Conservation (phyloP, 768 basidiomycete genomes). For the Paxillus rubicundulus region DNA sequence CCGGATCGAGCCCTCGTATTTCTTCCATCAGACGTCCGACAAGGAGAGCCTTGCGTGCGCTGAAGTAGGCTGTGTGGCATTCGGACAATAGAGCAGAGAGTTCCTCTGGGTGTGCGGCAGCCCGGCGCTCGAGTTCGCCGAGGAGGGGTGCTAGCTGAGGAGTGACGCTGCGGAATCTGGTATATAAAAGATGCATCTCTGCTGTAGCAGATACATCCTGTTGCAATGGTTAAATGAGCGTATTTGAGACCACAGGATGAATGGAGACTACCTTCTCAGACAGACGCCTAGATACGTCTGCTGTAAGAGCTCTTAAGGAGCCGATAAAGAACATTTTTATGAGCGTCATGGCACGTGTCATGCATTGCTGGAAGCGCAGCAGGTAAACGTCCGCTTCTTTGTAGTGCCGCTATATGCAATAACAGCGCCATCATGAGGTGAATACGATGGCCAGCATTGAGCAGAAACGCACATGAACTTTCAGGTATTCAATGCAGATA, state of each 20-base stretch:
- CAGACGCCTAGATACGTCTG: constrained; percentile 73
- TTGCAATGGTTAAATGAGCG: constrained; percentile 1
- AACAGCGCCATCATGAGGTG: constrained; percentile 1
- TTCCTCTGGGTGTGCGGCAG: constrained; percentile 76
- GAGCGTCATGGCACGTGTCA: constrained; percentile 96
- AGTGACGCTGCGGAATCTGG: constrained; percentile 77
- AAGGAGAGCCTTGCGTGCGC: constrained; percentile 67
- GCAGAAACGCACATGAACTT: constrained; percentile 65
- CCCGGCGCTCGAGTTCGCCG: constrained; percentile 81
- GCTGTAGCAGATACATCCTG: constrained; percentile 80
- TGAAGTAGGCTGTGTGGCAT: constrained; percentile 85
- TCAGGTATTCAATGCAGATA: constrained; percentile 89
- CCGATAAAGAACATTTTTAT: constrained; percentile 97
- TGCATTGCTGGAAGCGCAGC: constrained; percentile 97
- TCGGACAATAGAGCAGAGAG: constrained; percentile 76
- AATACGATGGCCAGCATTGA: not conserved
- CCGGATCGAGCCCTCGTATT: constrained; percentile 78
- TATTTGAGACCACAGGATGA: not conserved
- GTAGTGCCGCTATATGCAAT: constrained; percentile 68
- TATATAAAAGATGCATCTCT: constrained; percentile 83
- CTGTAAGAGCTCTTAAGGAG: constrained; percentile 71
- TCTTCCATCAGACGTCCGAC: constrained; percentile 75
- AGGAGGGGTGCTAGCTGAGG: constrained; percentile 73
- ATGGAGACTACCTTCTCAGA: constrained; percentile 59
- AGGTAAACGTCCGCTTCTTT: constrained; percentile 91